Conservation (phyloP, 176 grass and related monocot species). For the Metroxylon sagu region DNA sequence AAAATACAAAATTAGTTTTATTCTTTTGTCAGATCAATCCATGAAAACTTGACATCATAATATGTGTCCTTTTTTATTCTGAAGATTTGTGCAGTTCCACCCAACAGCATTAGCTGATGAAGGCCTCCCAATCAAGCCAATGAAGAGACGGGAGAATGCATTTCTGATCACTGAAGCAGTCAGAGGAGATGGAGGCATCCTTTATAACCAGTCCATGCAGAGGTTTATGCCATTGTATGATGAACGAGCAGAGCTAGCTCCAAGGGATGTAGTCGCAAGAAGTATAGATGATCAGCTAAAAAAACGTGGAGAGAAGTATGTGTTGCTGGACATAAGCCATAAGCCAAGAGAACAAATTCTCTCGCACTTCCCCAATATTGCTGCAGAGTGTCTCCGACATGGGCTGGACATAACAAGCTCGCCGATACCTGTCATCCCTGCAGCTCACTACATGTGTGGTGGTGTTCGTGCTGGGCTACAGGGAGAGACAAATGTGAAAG, state of each 20-base stretch:
- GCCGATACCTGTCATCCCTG: slow-evolving; percentile 70
- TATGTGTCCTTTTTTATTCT: too few species aligned
- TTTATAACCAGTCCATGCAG: slow-evolving; percentile 85
- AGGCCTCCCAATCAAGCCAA: slow-evolving; percentile 73
- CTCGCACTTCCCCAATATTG: slow-evolving; percentile 84
- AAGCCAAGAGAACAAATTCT: slow-evolving; percentile 66
- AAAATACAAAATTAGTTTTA: too few species aligned
- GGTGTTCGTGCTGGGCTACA: slow-evolving; percentile 82
- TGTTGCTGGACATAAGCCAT: slow-evolving; percentile 84
- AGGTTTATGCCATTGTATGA: slow-evolving; percentile 91
- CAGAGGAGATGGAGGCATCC: slow-evolving; percentile 84
- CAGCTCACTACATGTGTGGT: slow-evolving; percentile 97
- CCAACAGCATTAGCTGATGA: slow-evolving; percentile 88
- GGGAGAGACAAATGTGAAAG: slow-evolving; percentile 85
- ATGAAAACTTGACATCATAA: too few species aligned
- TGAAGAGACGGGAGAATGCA: slow-evolving; percentile 66
- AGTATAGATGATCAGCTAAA: slow-evolving; percentile 97
- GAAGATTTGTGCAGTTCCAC: slow-evolving; percentile 97
- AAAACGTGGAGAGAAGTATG: slow-evolving; percentile 74
- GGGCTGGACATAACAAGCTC: slow-evolving; percentile 71
- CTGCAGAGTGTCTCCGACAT: slow-evolving; percentile 58
- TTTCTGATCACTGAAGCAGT: slow-evolving; percentile 95
- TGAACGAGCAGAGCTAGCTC: slow-evolving; percentile 70
- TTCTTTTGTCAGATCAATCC: too few species aligned
- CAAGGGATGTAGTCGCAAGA: slow-evolving; percentile 78